phyloP scores from a whole-genome alignment of 1,284 basidiomycete genomes.

The Microbotryum lychnidis-dioicae region DNA sequence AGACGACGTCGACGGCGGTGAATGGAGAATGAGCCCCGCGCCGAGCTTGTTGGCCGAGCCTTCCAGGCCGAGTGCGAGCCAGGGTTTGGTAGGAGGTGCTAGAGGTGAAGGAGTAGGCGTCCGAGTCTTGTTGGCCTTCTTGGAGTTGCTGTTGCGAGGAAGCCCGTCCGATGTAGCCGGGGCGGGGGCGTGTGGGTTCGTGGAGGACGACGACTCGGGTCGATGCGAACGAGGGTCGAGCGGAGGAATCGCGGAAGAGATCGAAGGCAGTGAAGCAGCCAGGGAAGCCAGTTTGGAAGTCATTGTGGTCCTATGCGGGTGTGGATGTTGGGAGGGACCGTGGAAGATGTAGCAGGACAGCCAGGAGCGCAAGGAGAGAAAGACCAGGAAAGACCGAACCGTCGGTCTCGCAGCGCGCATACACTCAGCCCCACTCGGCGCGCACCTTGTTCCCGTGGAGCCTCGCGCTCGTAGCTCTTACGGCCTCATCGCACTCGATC shows the following conservation, averaged over 20 bases:
- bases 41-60: slow-evolving; percentile 98
- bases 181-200: not conserved
- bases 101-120: slow-evolving; percentile 14
- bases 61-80: slow-evolving; percentile 66
- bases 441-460: too few species aligned
- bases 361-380: too few species aligned
- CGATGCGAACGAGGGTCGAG: too few species aligned
- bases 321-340: too few species aligned
- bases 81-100: slow-evolving; percentile 3
- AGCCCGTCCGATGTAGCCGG: not conserved
- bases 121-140: not conserved
- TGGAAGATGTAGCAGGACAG: too few species aligned
- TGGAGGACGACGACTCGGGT: too few species aligned
- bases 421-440: not conserved
- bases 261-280: too few species aligned
- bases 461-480: not conserved
- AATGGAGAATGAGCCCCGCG: slow-evolving; percentile 85
- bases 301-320: too few species aligned
- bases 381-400: too few species aligned
- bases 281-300: too few species aligned
- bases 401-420: not conserved
- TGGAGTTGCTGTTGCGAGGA: not conserved
- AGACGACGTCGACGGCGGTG: slow-evolving; percentile 44
- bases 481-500: not conserved
- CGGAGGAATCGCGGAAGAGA: too few species aligned